These are phyloP conservation scores for Talaromyces sp. DNA, from an alignment of 2,329 filamentous ascomycete genomes.

Conservation along the genomic window DNA sequence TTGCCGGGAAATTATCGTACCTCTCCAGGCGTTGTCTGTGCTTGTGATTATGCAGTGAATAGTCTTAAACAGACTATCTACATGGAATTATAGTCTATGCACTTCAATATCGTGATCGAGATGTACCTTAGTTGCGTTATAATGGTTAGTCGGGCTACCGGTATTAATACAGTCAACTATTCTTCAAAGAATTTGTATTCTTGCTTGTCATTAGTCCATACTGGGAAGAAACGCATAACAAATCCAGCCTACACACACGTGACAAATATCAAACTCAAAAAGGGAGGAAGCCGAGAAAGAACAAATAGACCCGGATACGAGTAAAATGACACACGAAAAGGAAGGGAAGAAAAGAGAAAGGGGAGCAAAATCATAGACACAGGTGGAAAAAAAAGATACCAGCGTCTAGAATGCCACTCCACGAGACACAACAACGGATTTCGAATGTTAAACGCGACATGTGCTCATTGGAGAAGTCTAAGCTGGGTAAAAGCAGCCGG, in stretches of 20 bases:
- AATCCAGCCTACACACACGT: constrained; percentile 12
- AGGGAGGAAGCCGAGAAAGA: constrained; percentile 1
- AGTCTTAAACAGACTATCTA: background rate
- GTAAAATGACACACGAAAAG: constrained; percentile 11
- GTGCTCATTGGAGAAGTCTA: background rate
- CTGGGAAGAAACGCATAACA: constrained; percentile 15
- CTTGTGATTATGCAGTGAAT: background rate
- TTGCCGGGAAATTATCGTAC: background rate
- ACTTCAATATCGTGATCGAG: background rate
- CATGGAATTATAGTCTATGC: background rate
- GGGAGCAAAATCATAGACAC: background rate
- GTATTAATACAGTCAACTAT: background rate
- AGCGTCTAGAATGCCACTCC: background rate
- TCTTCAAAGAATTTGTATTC: constrained; percentile 16
- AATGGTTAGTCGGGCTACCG: background rate
- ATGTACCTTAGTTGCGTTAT: background rate
- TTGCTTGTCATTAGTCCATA: constrained; percentile 32
- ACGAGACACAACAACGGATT: background rate
- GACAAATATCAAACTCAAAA: constrained; percentile 8
- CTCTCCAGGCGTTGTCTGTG: background rate
- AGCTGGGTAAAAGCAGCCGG: background rate
- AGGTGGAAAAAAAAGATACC: background rate
- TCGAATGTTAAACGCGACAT: background rate
- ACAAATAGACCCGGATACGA: constrained; percentile 10
- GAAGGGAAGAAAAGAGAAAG: background rate